Evolutionary conservation across 2,329 filamentous ascomycete species (phyloP).

Genomic region (Cladosporium sp.): DNA sequence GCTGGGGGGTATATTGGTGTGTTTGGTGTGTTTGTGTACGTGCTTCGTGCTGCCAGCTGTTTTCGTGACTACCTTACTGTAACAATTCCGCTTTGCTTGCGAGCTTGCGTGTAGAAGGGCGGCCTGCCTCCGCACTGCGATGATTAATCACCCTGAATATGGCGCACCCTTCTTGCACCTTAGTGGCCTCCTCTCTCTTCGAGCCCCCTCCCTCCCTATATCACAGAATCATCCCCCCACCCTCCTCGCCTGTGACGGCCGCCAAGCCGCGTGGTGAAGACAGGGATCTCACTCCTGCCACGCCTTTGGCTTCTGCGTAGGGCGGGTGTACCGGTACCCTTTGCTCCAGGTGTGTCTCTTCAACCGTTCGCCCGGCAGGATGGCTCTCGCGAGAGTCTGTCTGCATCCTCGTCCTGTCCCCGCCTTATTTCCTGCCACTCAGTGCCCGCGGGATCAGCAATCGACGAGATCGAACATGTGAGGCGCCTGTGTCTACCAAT

Average conservation of each 20-base stretch:
- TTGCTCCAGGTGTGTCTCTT: no score
- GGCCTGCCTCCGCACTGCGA: background rate
- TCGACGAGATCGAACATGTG: background rate
- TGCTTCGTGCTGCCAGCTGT: background rate
- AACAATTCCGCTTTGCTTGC: background rate
- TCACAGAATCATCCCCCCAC: slow-evolving; percentile 2
- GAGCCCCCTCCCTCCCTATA: background rate
- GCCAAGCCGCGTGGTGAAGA: slow-evolving; percentile 13
- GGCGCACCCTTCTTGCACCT: background rate
- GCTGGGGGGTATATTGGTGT: background rate
- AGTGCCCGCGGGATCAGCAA: background rate
- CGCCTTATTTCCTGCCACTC: slow-evolving; percentile 7
- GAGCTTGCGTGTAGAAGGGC: background rate
- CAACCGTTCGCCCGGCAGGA: slow-evolving; percentile 18
- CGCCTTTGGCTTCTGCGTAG: background rate
- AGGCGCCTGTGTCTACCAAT: background rate
- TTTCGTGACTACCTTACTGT: no score
- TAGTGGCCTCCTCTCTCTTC: background rate
- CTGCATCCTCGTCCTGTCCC: background rate
- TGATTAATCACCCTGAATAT: background rate
- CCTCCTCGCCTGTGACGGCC: background rate
- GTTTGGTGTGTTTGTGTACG: background rate
- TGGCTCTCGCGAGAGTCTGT: background rate
- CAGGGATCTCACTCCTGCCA: slow-evolving; percentile 10
- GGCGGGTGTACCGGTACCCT: background rate